Evolutionary conservation across 495 filamentous ascomycete species (phyloP).

Genomic region (Penicillium coprophilum): DNA sequence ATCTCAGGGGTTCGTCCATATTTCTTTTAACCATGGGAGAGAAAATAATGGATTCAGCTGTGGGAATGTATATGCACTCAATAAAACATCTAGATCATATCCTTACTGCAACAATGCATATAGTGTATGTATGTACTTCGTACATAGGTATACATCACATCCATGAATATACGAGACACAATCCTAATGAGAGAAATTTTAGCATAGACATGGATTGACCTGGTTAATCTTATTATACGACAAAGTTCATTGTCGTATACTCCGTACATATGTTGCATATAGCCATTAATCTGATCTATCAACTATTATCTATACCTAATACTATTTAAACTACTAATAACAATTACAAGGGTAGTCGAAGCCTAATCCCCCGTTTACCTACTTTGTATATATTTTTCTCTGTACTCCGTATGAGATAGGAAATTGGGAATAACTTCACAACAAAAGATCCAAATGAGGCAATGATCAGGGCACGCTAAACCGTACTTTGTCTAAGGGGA

Average conservation of each 20-base stretch:
- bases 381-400: too few relatives aligned
- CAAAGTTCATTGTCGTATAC: not conserved
- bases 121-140: too few relatives aligned
- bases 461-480: constrained; percentile 34
- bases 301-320: constrained; percentile 2
- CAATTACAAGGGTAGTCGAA: constrained; percentile 1
- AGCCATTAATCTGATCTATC: constrained; percentile 5
- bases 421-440: constrained; percentile 14
- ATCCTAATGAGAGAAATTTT: not conserved
- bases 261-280: too few relatives aligned
- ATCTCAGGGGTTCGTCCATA: constrained; percentile 30
- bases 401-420: not conserved
- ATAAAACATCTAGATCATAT: not conserved
- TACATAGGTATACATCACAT: not conserved
- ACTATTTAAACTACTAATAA: constrained; percentile 3
- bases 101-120: not conserved
- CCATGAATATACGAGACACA: not conserved
- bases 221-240: not conserved
- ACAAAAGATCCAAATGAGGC: constrained; percentile 18
- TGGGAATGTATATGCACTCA: too few relatives aligned
- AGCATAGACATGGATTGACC: not conserved
- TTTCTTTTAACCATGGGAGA: not conserved
- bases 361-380: not conserved
- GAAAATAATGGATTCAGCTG: not conserved
- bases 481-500: constrained; percentile 23